Percentiles rank a stretch among this genome's conserved stretches.
Conservation (phyloP, 176 grass and related monocot species). For the Sorghum bicolor region DNA sequence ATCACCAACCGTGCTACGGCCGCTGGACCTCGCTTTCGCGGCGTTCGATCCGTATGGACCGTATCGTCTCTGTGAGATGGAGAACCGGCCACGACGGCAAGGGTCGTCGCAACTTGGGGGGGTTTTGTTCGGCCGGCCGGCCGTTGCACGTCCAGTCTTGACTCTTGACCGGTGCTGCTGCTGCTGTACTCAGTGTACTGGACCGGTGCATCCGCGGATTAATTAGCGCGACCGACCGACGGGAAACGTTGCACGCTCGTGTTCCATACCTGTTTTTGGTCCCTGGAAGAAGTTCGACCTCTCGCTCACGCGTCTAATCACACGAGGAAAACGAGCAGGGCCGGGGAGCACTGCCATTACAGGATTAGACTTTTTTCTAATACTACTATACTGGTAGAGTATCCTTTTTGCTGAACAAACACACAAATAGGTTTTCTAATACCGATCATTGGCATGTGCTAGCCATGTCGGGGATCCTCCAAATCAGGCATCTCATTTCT, state of each 20-base stretch:
- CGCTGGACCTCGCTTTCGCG: not conserved
- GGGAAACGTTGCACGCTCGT: not conserved
- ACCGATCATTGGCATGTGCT: not conserved
- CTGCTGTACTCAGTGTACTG: not conserved
- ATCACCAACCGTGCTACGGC: constrained; percentile 5
- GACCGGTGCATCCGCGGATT: not conserved
- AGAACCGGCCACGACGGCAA: not conserved
- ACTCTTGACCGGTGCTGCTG: constrained; percentile 28
- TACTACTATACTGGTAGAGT: too few species aligned
- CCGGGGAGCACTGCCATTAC: not conserved
- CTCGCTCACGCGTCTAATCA: not conserved
- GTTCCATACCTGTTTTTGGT: not conserved
- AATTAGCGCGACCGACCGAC: not conserved
- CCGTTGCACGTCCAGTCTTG: constrained; percentile 22
- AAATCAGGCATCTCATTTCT: not conserved
- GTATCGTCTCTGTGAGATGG: not conserved
- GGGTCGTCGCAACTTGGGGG: not conserved
- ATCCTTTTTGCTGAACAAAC: not conserved
- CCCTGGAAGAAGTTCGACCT: not conserved
- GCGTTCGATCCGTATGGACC: constrained; percentile 9
- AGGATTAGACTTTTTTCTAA: not conserved
- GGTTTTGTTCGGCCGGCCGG: not conserved
- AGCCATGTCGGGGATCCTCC: not conserved
- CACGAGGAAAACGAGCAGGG: constrained; percentile 1
- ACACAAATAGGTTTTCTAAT: not conserved